Percentiles rank a stretch among this genome's conserved stretches.
Conservation (phyloP, 768 basidiomycete species). For the Albatrellus ellisii region DNA sequence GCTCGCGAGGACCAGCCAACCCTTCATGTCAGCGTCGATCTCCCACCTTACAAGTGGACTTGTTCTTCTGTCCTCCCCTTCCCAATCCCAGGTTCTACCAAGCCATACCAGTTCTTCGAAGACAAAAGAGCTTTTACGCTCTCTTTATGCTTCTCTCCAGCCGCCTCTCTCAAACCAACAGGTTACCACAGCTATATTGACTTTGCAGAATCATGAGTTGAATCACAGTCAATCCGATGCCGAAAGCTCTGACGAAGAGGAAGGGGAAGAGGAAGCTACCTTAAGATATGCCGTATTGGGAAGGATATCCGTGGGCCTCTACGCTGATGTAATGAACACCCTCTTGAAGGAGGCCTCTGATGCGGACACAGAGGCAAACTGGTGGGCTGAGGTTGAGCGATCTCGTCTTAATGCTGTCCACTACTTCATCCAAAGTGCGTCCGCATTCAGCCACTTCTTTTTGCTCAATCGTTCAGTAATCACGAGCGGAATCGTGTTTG, state of each 20-base stretch:
- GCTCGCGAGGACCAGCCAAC: no score
- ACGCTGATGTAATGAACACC: conserved; percentile 49
- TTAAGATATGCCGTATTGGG: conserved; percentile 32
- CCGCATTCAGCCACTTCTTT: background rate
- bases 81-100: background rate
- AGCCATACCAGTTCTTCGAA: background rate
- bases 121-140: conserved; percentile 23
- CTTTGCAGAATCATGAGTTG: conserved; percentile 17
- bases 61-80: conserved; percentile 1
- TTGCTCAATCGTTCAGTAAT: background rate
- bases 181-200: conserved; percentile 18
- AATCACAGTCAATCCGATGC: background rate
- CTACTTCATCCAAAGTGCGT: conserved; percentile 74
- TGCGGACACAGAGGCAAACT: conserved; percentile 67
- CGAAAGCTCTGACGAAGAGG: background rate
- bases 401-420: conserved; percentile 40
- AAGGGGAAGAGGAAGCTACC: conserved; percentile 20
- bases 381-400: conserved; percentile 68
- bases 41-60: conserved; percentile 11
- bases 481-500: background rate
- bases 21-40: conserved; percentile 8
- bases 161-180: conserved; percentile 17
- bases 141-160: conserved; percentile 26
- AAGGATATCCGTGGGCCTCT: conserved; percentile 42
- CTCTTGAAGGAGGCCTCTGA: conserved; percentile 54